A percentile compares a stretch with the other conserved stretches of the same genome.
phyloP scores from a whole-genome alignment of 495 filamentous ascomycete genomes.

The Penicillium lividum region DNA sequence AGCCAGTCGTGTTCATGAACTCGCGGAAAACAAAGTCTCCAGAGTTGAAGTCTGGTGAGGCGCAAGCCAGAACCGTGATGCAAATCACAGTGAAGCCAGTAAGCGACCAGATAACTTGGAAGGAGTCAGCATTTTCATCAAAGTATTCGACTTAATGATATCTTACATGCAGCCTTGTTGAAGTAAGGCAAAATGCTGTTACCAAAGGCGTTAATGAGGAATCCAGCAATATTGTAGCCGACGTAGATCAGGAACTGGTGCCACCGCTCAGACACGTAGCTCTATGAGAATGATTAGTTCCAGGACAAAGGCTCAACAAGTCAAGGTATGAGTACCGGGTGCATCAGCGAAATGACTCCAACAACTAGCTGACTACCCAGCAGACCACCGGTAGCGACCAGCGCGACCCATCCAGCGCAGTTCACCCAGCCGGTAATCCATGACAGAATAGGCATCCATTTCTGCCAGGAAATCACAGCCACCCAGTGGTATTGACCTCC shows the following conservation, averaged over 20 bases:
- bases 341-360: conserved; percentile 59
- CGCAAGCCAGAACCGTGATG: conserved; percentile 64
- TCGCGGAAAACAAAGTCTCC: conserved; percentile 58
- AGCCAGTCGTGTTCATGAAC: conserved; percentile 62
- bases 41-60: conserved; percentile 61
- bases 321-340: conserved; percentile 34
- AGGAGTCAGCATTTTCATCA: conserved; percentile 8
- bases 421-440: conserved; percentile 80
- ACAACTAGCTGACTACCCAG: conserved; percentile 60
- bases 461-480: conserved; percentile 54
- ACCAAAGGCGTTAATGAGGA: conserved; percentile 67
- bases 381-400: conserved; percentile 51
- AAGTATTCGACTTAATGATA: neutral
- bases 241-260: conserved; percentile 78
- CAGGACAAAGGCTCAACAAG: neutral
- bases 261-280: conserved; percentile 60
- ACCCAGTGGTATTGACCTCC: conserved; percentile 78
- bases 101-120: conserved; percentile 63
- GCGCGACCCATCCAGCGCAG: conserved; percentile 68
- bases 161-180: conserved; percentile 57
- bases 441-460: conserved; percentile 61
- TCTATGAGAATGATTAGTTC: conserved; percentile 19
- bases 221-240: conserved; percentile 61
- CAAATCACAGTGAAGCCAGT: conserved; percentile 67
- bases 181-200: conserved; percentile 63